Conservation (phyloP, 192 early-diverging fungal species). For the Rhizoclosmatium sp. region DNA sequence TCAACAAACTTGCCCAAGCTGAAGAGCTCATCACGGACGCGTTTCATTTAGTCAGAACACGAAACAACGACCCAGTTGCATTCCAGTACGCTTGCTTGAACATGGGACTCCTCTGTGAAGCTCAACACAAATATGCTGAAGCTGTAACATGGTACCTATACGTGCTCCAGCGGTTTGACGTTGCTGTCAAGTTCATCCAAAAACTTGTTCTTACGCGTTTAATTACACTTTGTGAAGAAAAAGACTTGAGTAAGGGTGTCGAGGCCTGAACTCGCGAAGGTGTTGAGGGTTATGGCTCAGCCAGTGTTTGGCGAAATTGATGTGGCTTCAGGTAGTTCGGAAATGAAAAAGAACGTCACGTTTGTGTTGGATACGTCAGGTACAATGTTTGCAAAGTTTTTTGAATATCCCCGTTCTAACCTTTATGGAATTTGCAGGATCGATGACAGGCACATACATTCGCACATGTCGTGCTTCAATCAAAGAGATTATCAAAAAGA, state of each 20-base stretch:
- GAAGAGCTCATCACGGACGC: conserved; percentile 37
- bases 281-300: conserved; percentile 11
- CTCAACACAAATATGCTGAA: conserved; percentile 19
- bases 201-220: conserved; percentile 23
- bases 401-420: not conserved
- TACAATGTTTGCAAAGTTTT: not conserved
- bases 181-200: conserved; percentile 38
- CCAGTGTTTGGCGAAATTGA: conserved; percentile 17
- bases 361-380: conserved; percentile 36
- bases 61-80: conserved; percentile 38
- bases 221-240: conserved; percentile 42
- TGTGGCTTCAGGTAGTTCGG: not conserved
- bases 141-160: conserved; percentile 50
- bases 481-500: conserved; percentile 21
- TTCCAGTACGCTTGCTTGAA: conserved; percentile 50
- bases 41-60: conserved; percentile 31
- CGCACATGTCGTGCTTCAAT: conserved; percentile 22
- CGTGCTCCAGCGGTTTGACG: conserved; percentile 45
- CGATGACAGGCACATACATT: conserved; percentile 35
- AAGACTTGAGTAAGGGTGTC: conserved; percentile 10
- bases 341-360: not conserved
- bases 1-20: conserved; percentile 25
- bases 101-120: conserved; percentile 44
- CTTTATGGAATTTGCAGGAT: not conserved
- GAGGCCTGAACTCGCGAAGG: conserved; percentile 41